phyloP scores from a whole-genome alignment of 345 rosid species.

The Toxicodendron radicans region DNA sequence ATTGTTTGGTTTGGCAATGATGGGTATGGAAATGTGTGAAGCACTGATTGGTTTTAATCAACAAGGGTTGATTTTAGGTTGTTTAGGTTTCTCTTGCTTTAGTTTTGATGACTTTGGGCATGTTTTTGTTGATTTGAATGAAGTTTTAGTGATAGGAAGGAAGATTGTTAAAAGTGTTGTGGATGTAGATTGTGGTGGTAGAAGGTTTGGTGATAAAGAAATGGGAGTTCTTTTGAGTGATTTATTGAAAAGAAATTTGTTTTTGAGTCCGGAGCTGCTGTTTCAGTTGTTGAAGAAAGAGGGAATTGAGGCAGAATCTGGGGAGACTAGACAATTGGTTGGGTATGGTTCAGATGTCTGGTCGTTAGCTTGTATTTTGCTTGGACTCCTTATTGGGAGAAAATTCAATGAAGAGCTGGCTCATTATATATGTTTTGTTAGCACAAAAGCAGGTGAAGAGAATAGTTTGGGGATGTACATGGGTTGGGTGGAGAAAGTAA shows the following conservation, averaged over 20 bases:
- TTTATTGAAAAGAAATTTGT: constrained; percentile 36
- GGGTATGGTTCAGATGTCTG: constrained; percentile 65
- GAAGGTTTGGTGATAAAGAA: constrained; percentile 34
- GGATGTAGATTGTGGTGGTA: constrained; percentile 28
- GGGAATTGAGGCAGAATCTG: constrained; percentile 25
- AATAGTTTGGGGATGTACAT: constrained; percentile 29
- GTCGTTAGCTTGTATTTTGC: constrained; percentile 64
- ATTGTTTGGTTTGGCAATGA: constrained; percentile 49
- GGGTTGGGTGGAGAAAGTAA: constrained; percentile 43
- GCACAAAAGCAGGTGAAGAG: constrained; percentile 27
- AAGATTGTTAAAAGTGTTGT: constrained; percentile 22
- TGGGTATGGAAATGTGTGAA: constrained; percentile 78
- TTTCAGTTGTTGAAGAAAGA: constrained; percentile 43
- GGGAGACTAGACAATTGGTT: constrained; percentile 26
- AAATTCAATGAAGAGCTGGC: constrained; percentile 38
- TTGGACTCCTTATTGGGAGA: constrained; percentile 55
- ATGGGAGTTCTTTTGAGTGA: constrained; percentile 28
- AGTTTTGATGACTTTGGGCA: constrained; percentile 62
- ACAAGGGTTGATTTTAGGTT: constrained; percentile 58
- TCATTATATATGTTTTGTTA: constrained; percentile 33
- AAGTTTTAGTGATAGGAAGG: constrained; percentile 51
- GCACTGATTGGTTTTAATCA: constrained; percentile 50
- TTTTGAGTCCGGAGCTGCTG: constrained; percentile 71
- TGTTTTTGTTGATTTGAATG: constrained; percentile 49
- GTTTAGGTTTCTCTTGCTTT: constrained; percentile 57